Base-by-base conservation (phyloP, 2,329 filamentous ascomycete species). In the Fusarium continuum region DNA sequence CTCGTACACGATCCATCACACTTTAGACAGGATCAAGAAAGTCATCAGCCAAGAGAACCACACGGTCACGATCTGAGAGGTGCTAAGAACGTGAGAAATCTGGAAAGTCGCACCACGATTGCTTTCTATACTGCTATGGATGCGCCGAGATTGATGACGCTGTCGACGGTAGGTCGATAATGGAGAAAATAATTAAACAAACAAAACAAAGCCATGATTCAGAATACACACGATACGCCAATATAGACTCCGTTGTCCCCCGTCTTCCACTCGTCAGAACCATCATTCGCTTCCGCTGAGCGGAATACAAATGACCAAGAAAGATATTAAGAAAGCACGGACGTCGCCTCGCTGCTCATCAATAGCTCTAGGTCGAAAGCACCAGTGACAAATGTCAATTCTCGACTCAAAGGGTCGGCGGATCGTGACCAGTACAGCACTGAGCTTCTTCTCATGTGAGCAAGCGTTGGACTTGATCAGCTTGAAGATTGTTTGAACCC, bases 41-140 rank as follows among this genome's bases (percentile, higher is more conserved):
- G 34, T 52, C 29, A 38, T 39, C 26, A 36, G 45, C 20, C 23
- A 40, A 35, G 26, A 48, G 17, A 41, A 29, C 25, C 36, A 31
- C 7, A 43, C 17, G 29, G 26, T 16, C 17, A 47, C n/a, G 17
- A 34, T 34, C 32, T 16, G 20, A 46, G 31, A 41, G 16, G 28
- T 38, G 32, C 17, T 23, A 19, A 40, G 16, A 32, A 36, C 39
- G 28, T 57, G 40, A 55, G 53, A 54, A 40, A 49, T 60, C 46
- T 41, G 56, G 45, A 59, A 61, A 56, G 48, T 45, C 55, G 43
- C 29, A 46, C 57, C 40, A 40, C 39, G 36, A 55, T 38, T 59
- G 54, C 51, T 39, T 55, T 64, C 45, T 64, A 65, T 68, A 61
- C 51, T 69, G 61, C 59, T 80, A 81, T 82, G 77, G 45, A 49